Conservation (phyloP, 2,329 filamentous ascomycete genomes). For the Plenodomus tracheiphilus region DNA sequence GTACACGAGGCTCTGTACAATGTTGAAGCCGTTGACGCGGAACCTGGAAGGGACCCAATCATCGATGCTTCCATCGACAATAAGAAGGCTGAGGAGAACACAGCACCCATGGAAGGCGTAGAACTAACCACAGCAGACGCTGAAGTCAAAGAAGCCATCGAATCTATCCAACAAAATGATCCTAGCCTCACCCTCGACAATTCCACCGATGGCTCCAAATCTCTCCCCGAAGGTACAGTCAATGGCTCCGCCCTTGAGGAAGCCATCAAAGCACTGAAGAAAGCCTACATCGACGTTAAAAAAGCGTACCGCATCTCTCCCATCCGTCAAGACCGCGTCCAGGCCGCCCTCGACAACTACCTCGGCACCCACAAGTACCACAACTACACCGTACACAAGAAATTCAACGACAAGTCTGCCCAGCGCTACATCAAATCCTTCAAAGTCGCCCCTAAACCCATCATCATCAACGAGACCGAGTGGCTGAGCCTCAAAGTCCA, state of each 20-base stretch:
- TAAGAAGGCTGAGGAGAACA: conserved; percentile 15
- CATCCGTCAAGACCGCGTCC: conserved; percentile 72
- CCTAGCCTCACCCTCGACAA: conserved; percentile 28
- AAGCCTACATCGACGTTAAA: conserved; percentile 80
- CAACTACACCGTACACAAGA: conserved; percentile 96
- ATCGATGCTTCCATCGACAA: conserved; percentile 36
- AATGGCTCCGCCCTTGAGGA: conserved; percentile 44
- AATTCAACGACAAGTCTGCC: conserved; percentile 76
- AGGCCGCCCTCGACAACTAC: conserved; percentile 74
- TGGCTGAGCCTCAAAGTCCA: conserved; percentile 97
- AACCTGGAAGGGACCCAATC: conserved; percentile 33
- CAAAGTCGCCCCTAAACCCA: conserved; percentile 64
- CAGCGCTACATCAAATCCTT: conserved; percentile 95
- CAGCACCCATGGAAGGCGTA: conserved; percentile 10
- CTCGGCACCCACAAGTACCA: conserved; percentile 89
- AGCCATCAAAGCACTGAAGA: conserved; percentile 65
- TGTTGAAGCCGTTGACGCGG: conserved; percentile 36
- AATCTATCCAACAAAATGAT: conserved; percentile 30
- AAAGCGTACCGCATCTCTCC: conserved; percentile 79
- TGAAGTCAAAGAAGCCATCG: conserved; percentile 25
- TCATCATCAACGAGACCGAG: conserved; percentile 88
- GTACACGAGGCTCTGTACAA: conserved; percentile 65
- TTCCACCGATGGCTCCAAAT: conserved; percentile 34
- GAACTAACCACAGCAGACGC: conserved; percentile 5
- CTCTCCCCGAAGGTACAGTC: conserved; percentile 29